Conservation (phyloP, 75 land plant species). For the Pinus albicaulis region DNA sequence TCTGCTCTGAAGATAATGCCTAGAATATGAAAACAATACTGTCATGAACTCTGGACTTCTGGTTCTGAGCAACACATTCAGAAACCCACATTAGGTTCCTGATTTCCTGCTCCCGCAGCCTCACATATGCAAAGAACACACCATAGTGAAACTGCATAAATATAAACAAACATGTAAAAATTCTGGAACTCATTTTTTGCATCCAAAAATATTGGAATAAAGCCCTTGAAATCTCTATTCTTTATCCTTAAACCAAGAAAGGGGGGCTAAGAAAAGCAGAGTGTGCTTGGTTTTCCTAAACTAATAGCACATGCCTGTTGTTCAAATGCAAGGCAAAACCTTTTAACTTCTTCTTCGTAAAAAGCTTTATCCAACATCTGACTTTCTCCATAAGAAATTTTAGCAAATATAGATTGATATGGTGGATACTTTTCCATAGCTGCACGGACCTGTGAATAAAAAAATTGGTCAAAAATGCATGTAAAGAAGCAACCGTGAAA, state of each 20-base stretch:
- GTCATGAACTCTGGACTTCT: constrained; percentile 41
- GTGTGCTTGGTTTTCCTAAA: neutral
- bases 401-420: constrained; percentile 27
- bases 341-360: constrained; percentile 27
- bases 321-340: constrained; percentile 16
- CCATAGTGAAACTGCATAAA: constrained; percentile 46
- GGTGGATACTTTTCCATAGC: constrained; percentile 28
- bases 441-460: constrained; percentile 15
- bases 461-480: neutral
- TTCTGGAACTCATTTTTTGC: neutral
- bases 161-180: neutral
- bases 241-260: neutral
- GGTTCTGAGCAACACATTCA: constrained; percentile 50
- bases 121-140: constrained; percentile 45
- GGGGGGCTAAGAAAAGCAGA: neutral
- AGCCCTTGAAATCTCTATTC: neutral
- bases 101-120: constrained; percentile 46
- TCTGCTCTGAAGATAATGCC: neutral
- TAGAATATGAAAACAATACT: constrained; percentile 44
- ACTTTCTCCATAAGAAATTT: constrained; percentile 25
- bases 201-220: neutral
- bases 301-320: constrained; percentile 16
- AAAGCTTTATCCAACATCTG: constrained; percentile 33
- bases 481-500: neutral
- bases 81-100: constrained; percentile 49